Conservation (phyloP, 164 flowering plant genomes). For the Pachysandra terminalis region DNA sequence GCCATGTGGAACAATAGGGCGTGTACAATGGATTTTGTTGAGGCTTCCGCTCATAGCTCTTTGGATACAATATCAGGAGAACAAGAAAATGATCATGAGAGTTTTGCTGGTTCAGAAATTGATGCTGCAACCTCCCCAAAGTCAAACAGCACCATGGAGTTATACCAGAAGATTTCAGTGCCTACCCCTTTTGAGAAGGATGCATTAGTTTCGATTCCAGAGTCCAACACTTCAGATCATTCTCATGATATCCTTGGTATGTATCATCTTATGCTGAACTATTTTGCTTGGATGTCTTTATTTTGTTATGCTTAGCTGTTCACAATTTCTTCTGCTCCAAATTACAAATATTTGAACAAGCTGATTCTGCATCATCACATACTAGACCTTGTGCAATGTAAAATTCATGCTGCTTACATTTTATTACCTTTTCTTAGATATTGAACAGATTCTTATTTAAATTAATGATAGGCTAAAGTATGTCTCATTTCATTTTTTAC, state of each 20-base stretch:
- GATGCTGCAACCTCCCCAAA: slow-evolving; percentile 24
- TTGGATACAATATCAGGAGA: slow-evolving; percentile 39
- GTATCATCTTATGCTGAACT: neutral
- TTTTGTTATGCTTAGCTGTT: neutral
- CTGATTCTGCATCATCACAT: neutral
- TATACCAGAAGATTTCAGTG: slow-evolving; percentile 27
- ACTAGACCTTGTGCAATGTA: neutral
- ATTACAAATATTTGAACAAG: neutral
- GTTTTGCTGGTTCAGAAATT: slow-evolving; percentile 24
- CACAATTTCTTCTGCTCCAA: too few species aligned
- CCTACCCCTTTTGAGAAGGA: slow-evolving; percentile 23
- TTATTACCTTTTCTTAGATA: too few species aligned
- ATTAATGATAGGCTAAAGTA: too few species aligned
- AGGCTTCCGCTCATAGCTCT: slow-evolving; percentile 26
- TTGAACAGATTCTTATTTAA: too few species aligned
- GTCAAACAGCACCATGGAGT: slow-evolving; percentile 30
- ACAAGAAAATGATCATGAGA: slow-evolving; percentile 29
- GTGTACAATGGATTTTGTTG: slow-evolving; percentile 31
- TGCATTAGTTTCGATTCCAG: slow-evolving; percentile 24
- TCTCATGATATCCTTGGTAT: slow-evolving; percentile 43
- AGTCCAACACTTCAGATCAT: slow-evolving; percentile 29
- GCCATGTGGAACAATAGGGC: slow-evolving; percentile 10
- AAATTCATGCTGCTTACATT: neutral
- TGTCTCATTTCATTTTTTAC: too few species aligned
- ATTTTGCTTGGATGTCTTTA: neutral